phyloP scores from a whole-genome alignment of 257 asterid species.

The Rauvolfia tetraphylla region DNA sequence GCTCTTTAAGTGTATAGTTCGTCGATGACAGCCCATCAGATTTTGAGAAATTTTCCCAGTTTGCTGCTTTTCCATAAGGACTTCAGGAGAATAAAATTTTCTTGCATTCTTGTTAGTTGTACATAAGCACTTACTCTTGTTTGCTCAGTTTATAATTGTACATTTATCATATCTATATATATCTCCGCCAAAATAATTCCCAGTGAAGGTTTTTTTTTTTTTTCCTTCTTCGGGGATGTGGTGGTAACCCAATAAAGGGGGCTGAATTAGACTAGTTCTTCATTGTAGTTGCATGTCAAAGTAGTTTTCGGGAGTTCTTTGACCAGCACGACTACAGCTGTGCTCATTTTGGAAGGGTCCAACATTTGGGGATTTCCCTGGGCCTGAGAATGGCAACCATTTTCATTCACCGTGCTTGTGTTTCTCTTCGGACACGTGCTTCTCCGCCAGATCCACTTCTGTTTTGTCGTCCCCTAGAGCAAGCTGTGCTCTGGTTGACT shows the following conservation, averaged over 20 bases:
- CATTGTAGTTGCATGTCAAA: no score
- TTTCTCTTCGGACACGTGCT: conserved; percentile 1
- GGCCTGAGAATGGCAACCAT: not conserved
- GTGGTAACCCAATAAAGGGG: no score
- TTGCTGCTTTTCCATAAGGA: not conserved
- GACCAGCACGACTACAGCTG: not conserved
- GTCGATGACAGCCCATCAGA: not conserved
- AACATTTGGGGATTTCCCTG: not conserved
- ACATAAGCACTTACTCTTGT: not conserved
- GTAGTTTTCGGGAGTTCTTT: not conserved
- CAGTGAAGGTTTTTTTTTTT: no score
- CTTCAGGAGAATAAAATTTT: not conserved
- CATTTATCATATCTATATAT: not conserved
- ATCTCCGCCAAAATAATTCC: not conserved
- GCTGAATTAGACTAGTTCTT: no score
- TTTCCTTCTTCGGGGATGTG: no score
- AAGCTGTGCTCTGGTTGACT: conserved; percentile 42
- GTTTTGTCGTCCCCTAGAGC: conserved; percentile 39
- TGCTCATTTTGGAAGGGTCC: not conserved
- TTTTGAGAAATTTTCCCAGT: conserved; percentile 1
- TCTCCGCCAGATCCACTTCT: conserved; percentile 41
- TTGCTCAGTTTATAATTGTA: not conserved
- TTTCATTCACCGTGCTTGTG: no score
- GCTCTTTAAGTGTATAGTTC: conserved; percentile 40
- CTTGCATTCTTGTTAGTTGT: not conserved